Conservation (phyloP, 2,329 filamentous ascomycete genomes). For the Mycocentrospora acerina region DNA sequence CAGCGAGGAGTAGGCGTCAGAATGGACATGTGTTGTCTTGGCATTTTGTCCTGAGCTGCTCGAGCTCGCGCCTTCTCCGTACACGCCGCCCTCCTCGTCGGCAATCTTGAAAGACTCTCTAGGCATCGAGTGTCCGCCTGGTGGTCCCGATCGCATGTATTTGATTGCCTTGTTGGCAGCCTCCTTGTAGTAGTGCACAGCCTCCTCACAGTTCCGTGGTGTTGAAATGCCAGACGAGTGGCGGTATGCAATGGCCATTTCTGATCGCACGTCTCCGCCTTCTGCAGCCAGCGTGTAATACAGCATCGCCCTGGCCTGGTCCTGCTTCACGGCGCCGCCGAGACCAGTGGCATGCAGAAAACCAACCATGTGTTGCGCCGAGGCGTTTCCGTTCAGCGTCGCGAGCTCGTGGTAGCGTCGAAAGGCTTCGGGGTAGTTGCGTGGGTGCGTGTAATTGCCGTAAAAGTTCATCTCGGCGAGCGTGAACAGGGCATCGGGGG, state of each 20-base stretch:
- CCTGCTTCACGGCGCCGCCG: conserved; percentile 73
- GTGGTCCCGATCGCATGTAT: conserved; percentile 86
- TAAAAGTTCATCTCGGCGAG: conserved; percentile 96
- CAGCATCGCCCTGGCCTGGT: conserved; percentile 88
- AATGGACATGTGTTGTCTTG: conserved; percentile 69
- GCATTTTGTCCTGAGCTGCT: conserved; percentile 85
- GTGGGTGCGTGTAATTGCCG: conserved; percentile 86
- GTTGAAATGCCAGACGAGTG: conserved; percentile 84
- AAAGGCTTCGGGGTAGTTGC: conserved; percentile 78
- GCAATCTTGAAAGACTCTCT: conserved; percentile 81
- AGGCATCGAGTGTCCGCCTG: conserved; percentile 77
- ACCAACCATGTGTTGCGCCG: conserved; percentile 92
- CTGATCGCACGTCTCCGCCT: conserved; percentile 76
- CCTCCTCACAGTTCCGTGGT: conserved; percentile 79
- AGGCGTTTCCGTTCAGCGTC: conserved; percentile 76
- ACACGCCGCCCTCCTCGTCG: conserved; percentile 88
- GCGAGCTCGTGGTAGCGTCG: conserved; percentile 79
- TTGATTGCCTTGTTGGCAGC: conserved; percentile 90
- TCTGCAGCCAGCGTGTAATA: conserved; percentile 95
- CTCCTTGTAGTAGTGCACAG: conserved; percentile 84
- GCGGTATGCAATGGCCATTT: conserved; percentile 91
- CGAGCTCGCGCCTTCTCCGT: conserved; percentile 91
- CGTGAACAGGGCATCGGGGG: conserved; percentile 83
- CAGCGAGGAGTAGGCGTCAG: conserved; percentile 80
- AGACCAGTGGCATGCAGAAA: conserved; percentile 95